Evolutionary conservation across 2,329 filamentous ascomycete species (phyloP).

Genomic region (Talaromyces sp.): DNA sequence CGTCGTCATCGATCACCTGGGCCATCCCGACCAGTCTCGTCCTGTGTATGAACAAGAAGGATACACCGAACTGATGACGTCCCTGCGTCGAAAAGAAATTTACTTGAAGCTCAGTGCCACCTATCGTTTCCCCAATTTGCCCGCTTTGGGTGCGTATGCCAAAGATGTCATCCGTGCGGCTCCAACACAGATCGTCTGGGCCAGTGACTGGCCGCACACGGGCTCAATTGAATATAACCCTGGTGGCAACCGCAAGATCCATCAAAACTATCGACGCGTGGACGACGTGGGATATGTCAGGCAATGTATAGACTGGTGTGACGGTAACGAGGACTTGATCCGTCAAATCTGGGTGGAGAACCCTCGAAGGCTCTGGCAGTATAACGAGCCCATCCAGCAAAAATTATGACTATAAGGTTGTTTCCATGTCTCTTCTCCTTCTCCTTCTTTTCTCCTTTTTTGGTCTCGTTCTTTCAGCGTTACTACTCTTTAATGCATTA

Average conservation of each 20-base stretch:
- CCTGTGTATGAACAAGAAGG: slow-evolving; percentile 1
- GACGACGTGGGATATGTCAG: slow-evolving; percentile 1
- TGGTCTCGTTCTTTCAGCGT: not conserved
- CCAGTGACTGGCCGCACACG: slow-evolving; percentile 9
- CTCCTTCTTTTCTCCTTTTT: not conserved
- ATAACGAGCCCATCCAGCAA: not conserved
- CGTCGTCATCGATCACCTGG: slow-evolving; percentile 7
- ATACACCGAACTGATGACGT: slow-evolving; percentile 1
- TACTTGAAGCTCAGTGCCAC: slow-evolving; percentile 9
- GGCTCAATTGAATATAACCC: slow-evolving; percentile 4
- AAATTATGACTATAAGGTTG: not conserved
- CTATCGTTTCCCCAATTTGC: slow-evolving; percentile 3
- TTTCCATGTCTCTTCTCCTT: not conserved
- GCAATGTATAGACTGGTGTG: slow-evolving; percentile 3
- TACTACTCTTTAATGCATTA: not conserved
- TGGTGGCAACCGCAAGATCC: slow-evolving; percentile 1
- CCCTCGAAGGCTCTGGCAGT: slow-evolving; percentile 6
- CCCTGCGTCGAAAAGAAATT: not conserved
- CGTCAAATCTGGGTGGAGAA: slow-evolving; percentile 8
- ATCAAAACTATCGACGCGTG: slow-evolving; percentile 1
- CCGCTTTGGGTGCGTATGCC: slow-evolving; percentile 1
- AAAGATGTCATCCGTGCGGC: not conserved
- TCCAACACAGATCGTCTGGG: slow-evolving; percentile 4
- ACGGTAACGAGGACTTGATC: not conserved
- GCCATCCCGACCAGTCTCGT: slow-evolving; percentile 1